Evolutionary conservation across 177 flowering plant species (phyloP).

Genomic region (Vitis hybrid): DNA sequence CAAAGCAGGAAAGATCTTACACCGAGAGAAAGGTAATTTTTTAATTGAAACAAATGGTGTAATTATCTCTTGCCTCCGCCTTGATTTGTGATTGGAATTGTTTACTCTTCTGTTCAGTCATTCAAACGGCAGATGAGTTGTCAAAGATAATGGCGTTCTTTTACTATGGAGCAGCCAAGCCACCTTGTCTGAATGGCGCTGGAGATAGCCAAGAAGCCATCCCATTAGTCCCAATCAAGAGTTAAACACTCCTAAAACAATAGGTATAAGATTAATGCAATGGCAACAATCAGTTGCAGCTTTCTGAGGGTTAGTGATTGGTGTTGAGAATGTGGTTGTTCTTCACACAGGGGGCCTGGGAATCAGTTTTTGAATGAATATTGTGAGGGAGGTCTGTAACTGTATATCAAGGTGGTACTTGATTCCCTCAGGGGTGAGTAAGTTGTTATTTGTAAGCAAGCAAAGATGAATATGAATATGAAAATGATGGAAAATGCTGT

Average conservation of each 20-base stretch:
- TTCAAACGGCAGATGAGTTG: slow-evolving; percentile 74
- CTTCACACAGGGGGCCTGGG: background rate
- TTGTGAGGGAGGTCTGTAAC: background rate
- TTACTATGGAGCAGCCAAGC: slow-evolving; percentile 87
- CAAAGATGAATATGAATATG: too few relatives aligned
- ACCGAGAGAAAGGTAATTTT: slow-evolving; percentile 75
- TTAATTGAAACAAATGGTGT: background rate
- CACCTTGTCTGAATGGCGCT: slow-evolving; percentile 47
- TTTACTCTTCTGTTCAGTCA: slow-evolving; percentile 34
- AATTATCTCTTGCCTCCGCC: background rate
- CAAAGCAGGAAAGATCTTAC: slow-evolving; percentile 85
- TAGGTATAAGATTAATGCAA: background rate
- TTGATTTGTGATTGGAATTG: background rate
- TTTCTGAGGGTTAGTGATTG: background rate
- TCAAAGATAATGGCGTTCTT: slow-evolving; percentile 95
- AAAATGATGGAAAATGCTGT: slow-evolving; percentile 3
- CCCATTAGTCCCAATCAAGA: slow-evolving; percentile 40
- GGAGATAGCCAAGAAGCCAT: slow-evolving; percentile 51
- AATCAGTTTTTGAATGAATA: background rate
- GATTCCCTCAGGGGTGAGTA: background rate
- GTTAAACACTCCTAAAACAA: slow-evolving; percentile 7
- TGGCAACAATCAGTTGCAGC: background rate
- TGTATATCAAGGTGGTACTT: background rate
- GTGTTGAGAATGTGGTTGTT: too few relatives aligned
- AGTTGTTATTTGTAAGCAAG: background rate